Conservation (phyloP, 2,329 filamentous ascomycete genomes). For the Cladobotryum protrusum region DNA sequence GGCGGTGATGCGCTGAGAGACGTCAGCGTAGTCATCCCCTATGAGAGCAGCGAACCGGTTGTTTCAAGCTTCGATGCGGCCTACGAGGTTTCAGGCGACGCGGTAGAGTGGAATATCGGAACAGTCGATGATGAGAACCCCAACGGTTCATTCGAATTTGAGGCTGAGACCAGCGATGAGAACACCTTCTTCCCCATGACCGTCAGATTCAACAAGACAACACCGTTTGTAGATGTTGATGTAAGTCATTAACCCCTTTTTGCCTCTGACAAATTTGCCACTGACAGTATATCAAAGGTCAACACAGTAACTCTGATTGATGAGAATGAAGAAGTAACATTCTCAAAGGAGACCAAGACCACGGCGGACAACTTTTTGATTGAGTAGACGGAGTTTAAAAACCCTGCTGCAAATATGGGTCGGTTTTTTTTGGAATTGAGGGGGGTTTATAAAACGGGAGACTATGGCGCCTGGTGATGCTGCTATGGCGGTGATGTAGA, state of each 20-base stretch:
- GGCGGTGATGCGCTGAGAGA: conserved; percentile 73
- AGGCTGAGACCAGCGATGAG: conserved; percentile 80
- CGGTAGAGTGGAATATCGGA: conserved; percentile 89
- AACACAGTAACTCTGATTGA: conserved; percentile 64
- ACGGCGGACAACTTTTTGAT: conserved; percentile 70
- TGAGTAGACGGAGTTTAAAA: conserved; percentile 47
- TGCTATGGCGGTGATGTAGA: conserved; percentile 17
- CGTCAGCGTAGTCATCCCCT: conserved; percentile 83
- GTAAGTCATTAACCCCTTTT: conserved; percentile 49
- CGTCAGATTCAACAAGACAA: conserved; percentile 78
- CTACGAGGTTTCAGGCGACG: conserved; percentile 90
- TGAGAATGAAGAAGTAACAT: conserved; percentile 71
- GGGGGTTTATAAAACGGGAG: conserved; percentile 17
- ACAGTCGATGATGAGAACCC: conserved; percentile 75
- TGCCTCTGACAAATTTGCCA: not conserved
- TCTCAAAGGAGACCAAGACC: conserved; percentile 76
- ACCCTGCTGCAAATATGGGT: conserved; percentile 12
- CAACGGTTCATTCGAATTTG: conserved; percentile 89
- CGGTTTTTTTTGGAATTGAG: conserved; percentile 9
- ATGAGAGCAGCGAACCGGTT: conserved; percentile 73
- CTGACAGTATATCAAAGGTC: conserved; percentile 39
- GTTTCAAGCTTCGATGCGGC: conserved; percentile 91
- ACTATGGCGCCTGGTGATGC: conserved; percentile 10
- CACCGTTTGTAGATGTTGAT: conserved; percentile 86
- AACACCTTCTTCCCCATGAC: conserved; percentile 98